Conservation (phyloP, 179 eudicot species). For the Carnegiea gigantea region DNA sequence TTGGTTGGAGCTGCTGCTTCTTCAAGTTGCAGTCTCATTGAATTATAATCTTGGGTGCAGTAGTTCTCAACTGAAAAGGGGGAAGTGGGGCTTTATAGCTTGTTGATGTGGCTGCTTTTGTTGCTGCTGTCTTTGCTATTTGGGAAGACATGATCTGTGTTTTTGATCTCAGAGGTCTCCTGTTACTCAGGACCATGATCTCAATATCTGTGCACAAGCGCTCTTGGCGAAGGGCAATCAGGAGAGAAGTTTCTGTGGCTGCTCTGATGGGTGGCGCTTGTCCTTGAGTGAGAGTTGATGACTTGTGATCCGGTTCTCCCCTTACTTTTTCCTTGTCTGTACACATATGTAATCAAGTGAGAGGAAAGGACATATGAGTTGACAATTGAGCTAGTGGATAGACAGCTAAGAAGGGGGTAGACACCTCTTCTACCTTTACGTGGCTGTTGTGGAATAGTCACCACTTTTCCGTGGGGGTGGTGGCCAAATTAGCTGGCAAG, state of each 20-base stretch:
- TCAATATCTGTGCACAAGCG: background rate
- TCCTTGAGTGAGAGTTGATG: too few relatives aligned
- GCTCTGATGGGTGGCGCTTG: background rate
- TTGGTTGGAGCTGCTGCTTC: too few relatives aligned
- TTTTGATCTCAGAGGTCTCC: background rate
- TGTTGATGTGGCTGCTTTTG: background rate
- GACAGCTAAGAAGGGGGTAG: too few relatives aligned
- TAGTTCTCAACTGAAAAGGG: background rate
- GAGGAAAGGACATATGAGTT: too few relatives aligned
- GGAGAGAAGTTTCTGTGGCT: background rate
- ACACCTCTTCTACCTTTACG: too few relatives aligned
- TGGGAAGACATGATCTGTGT: background rate
- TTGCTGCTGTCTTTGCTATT: background rate
- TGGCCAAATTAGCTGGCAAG: too few relatives aligned
- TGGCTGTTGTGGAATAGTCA: too few relatives aligned
- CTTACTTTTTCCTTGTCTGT: too few relatives aligned
- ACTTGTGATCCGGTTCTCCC: too few relatives aligned
- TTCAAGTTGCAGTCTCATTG: background rate
- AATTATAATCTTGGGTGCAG: background rate
- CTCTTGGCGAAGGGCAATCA: background rate
- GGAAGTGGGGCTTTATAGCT: background rate
- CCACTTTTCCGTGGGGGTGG: too few relatives aligned
- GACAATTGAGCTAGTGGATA: too few relatives aligned
- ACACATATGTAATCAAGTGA: too few relatives aligned
- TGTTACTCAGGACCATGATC: background rate